Percentiles rank a stretch among this genome's conserved stretches.
phyloP scores from a whole-genome alignment of 371 early-diverging fungal genomes.

The Mucor sp. region DNA sequence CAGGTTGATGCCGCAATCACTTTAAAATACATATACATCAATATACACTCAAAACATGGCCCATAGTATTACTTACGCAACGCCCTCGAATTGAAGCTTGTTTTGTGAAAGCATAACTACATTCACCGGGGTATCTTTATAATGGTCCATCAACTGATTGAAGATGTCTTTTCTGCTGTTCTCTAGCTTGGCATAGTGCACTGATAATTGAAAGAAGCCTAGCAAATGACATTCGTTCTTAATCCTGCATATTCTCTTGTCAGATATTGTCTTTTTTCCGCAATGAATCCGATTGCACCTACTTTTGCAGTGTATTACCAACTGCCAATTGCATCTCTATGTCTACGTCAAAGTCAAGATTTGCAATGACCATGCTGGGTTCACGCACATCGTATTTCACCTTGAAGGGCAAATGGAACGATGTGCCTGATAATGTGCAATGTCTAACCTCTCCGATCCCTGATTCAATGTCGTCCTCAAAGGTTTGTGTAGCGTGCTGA shows the following conservation, averaged over 20 bases:
- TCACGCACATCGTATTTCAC: conserved; percentile 31
- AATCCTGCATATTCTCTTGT: conserved; percentile 15
- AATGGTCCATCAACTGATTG: conserved; percentile 8
- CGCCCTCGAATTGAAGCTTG: conserved; percentile 25
- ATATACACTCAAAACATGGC: background rate
- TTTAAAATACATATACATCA: background rate
- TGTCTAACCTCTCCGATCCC: conserved; percentile 23
- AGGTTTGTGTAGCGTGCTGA: background rate
- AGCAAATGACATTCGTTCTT: conserved; percentile 32
- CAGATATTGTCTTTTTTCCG: background rate
- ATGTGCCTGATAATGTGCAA: conserved; percentile 32
- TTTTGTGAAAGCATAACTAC: conserved; percentile 17
- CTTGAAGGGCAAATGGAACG: conserved; percentile 20
- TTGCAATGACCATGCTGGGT: conserved; percentile 19
- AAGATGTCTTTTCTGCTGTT: conserved; percentile 24
- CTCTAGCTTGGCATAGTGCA: conserved; percentile 28
- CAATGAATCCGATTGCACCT: background rate
- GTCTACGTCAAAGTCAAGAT: conserved; percentile 27
- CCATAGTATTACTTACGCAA: conserved; percentile 2
- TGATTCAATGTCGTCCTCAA: background rate
- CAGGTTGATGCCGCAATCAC: conserved; percentile 1
- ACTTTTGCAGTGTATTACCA: conserved; percentile 30
- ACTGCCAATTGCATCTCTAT: conserved; percentile 33
- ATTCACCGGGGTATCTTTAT: conserved; percentile 1
- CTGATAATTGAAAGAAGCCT: conserved; percentile 33